These are phyloP conservation scores for Sonneratia alba DNA, from an alignment of 345 rosid genomes.

Conservation along the genomic window DNA sequence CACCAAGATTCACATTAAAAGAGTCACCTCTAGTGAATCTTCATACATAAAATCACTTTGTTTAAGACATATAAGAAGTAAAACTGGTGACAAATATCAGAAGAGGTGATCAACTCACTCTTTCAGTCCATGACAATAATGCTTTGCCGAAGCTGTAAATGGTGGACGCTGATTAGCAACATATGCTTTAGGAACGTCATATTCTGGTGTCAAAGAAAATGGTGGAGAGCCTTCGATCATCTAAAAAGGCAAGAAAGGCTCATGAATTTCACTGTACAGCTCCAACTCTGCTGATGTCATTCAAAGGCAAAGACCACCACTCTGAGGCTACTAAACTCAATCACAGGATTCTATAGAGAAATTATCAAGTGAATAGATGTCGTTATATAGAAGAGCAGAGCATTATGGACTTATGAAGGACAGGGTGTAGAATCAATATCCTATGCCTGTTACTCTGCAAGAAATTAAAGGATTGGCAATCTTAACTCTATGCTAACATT, in stretches of 20 bases:
- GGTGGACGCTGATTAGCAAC: conserved; percentile 62
- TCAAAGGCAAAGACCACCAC: background rate
- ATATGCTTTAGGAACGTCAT: conserved; percentile 68
- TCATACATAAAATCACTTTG: background rate
- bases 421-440: background rate
- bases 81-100: background rate
- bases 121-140: conserved; percentile 47
- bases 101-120: conserved; percentile 30
- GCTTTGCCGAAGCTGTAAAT: conserved; percentile 49
- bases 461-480: background rate
- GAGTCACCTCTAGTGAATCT: background rate
- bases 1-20: background rate
- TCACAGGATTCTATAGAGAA: background rate
- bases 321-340: background rate
- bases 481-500: background rate
- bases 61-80: background rate
- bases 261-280: background rate
- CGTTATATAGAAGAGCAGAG: background rate
- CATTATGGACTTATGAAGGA: background rate
- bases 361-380: background rate
- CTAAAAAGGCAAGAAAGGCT: conserved; percentile 17
- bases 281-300: background rate
- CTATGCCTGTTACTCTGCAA: background rate
- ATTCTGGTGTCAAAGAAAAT: conserved; percentile 44
- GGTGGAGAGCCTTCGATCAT: conserved; percentile 84